phyloP scores from a whole-genome alignment of 352 stramenopile genomes.

The Phytophthora pisi region DNA sequence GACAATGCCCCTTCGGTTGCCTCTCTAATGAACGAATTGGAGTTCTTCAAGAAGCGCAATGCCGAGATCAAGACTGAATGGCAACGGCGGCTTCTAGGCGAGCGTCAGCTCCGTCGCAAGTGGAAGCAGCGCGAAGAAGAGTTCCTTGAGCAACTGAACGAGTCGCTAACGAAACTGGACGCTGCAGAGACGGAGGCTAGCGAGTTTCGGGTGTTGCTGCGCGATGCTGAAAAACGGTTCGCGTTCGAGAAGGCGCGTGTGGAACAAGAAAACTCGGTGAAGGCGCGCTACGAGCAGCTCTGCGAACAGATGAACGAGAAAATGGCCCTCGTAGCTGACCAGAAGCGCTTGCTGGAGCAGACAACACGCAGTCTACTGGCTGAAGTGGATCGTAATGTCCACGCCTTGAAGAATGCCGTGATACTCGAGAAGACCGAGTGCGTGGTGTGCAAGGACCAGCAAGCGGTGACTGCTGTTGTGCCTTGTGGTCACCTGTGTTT shows the following conservation, averaged over 20 bases:
- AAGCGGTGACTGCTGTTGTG: constrained; percentile 75
- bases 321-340: constrained; percentile 63
- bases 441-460: constrained; percentile 80
- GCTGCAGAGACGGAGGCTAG: constrained; percentile 49
- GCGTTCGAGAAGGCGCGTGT: constrained; percentile 71
- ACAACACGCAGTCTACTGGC: constrained; percentile 74
- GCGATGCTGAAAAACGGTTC: constrained; percentile 74
- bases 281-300: constrained; percentile 71
- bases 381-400: constrained; percentile 77
- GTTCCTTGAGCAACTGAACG: constrained; percentile 72
- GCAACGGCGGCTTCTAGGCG: constrained; percentile 75
- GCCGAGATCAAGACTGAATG: constrained; percentile 82
- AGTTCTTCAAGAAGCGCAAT: constrained; percentile 82
- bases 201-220: constrained; percentile 49
- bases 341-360: constrained; percentile 82
- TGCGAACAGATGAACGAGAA: constrained; percentile 80
- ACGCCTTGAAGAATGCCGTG: constrained; percentile 66
- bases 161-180: constrained; percentile 61
- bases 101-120: constrained; percentile 77
- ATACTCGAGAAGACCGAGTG: constrained; percentile 74
- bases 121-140: constrained; percentile 82
- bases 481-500: constrained; percentile 87
- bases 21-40: constrained; percentile 58
- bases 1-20: constrained; percentile 28
- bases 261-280: constrained; percentile 84